Evolutionary conservation across 225 moss, liverwort and hornwort genomes (phyloP).

Genomic region (Sphagnum tenellum): DNA sequence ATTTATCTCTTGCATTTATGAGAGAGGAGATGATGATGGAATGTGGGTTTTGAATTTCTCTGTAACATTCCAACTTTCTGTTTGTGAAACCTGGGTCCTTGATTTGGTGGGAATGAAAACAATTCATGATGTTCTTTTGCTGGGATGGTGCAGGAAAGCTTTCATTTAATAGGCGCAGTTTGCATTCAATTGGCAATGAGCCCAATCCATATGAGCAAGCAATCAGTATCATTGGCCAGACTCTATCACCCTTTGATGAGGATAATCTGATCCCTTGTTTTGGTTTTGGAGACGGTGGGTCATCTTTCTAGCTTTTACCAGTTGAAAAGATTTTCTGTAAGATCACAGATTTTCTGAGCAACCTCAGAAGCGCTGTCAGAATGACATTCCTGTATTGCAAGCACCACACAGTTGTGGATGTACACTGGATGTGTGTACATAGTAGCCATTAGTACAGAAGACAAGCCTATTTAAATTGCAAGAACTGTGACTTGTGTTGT

Average conservation of each 20-base stretch:
- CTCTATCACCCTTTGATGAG: conserved; percentile 47
- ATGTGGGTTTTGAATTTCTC: too few relatives aligned
- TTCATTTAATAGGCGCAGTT: conserved; percentile 36
- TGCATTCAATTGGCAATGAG: conserved; percentile 32
- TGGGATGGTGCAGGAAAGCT: conserved; percentile 23
- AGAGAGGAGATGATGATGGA: too few relatives aligned
- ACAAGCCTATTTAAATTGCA: background rate
- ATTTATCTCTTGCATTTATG: too few relatives aligned
- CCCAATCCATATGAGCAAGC: conserved; percentile 53
- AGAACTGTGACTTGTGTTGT: background rate
- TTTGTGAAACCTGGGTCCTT: background rate
- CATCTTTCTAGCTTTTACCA: background rate
- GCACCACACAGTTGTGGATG: too few relatives aligned
- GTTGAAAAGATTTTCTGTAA: background rate
- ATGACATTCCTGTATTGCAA: too few relatives aligned
- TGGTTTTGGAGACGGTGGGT: conserved; percentile 73
- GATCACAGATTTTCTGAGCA: background rate
- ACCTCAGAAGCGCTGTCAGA: too few relatives aligned
- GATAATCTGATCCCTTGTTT: conserved; percentile 83
- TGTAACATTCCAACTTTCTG: background rate
- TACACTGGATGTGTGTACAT: too few relatives aligned
- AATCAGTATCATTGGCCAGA: conserved; percentile 46
- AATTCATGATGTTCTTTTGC: background rate
- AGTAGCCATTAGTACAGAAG: too few relatives aligned
- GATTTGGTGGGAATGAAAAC: background rate